Conservation (phyloP, 495 filamentous ascomycete genomes). For the Penicillium silybi region DNA sequence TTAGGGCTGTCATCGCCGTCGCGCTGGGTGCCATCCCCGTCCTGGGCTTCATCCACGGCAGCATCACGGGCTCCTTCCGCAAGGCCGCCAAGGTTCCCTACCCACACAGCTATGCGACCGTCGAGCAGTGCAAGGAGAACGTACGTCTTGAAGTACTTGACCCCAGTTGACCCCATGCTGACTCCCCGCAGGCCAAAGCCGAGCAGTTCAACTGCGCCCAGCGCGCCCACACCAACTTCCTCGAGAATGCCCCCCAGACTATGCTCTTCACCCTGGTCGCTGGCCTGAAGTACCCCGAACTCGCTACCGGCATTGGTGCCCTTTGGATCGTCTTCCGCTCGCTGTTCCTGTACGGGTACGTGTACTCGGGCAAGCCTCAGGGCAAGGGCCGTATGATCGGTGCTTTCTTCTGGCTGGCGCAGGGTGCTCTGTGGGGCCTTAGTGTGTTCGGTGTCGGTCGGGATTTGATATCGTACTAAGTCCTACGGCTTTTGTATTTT, state of each 20-base stretch:
- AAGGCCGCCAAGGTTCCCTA: slow-evolving; percentile 54
- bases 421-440: slow-evolving; percentile 45
- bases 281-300: slow-evolving; percentile 53
- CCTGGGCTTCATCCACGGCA: slow-evolving; percentile 56
- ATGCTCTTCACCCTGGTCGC: slow-evolving; percentile 56
- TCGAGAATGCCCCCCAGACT: slow-evolving; percentile 59
- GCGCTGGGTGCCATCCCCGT: slow-evolving; percentile 51
- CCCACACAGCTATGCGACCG: slow-evolving; percentile 60
- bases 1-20: slow-evolving; percentile 56
- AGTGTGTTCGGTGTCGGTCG: slow-evolving; percentile 39
- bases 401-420: slow-evolving; percentile 34
- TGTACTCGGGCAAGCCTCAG: slow-evolving; percentile 38
- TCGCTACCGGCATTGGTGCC: slow-evolving; percentile 48
- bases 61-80: slow-evolving; percentile 43
- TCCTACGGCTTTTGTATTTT: background rate
- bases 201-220: slow-evolving; percentile 64
- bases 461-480: slow-evolving; percentile 27
- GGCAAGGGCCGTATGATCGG: slow-evolving; percentile 47
- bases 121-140: slow-evolving; percentile 53
- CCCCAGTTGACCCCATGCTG: background rate
- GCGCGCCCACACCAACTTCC: slow-evolving; percentile 67
- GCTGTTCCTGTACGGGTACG: slow-evolving; percentile 61
- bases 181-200: slow-evolving; percentile 31
- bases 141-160: slow-evolving; percentile 17
- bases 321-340: slow-evolving; percentile 54